Percentiles rank a stretch among this genome's conserved stretches.
phyloP scores from a whole-genome alignment of 805 yeast genomes.

The Candida yuanshanica region DNA sequence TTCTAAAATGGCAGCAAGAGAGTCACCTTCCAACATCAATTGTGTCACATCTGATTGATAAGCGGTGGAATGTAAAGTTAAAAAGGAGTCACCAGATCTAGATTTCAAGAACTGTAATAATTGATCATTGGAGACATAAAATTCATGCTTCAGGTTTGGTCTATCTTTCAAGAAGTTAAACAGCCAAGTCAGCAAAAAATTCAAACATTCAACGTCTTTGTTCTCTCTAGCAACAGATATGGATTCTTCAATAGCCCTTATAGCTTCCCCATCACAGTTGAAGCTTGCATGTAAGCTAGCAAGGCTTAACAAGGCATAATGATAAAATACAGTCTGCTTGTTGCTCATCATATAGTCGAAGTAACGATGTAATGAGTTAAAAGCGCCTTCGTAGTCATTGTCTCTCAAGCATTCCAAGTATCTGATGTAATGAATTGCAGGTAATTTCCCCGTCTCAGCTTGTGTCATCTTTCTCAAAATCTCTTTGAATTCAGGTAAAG shows the following conservation, averaged over 20 bases:
- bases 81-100: conserved; percentile 24
- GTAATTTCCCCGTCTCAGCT: conserved; percentile 36
- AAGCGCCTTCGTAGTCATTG: conserved; percentile 51
- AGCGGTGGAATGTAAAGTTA: conserved; percentile 44
- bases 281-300: conserved; percentile 70
- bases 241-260: conserved; percentile 80
- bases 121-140: conserved; percentile 57
- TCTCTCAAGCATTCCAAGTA: conserved; percentile 53
- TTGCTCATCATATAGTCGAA: conserved; percentile 77
- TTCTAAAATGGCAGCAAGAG: conserved; percentile 42
- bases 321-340: conserved; percentile 59
- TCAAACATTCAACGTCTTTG: conserved; percentile 46
- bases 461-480: conserved; percentile 43
- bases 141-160: conserved; percentile 49
- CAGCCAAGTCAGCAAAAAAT: conserved; percentile 26
- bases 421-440: conserved; percentile 48
- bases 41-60: conserved; percentile 61
- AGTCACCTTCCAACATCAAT: conserved; percentile 44
- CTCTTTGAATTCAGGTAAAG: conserved; percentile 38
- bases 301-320: conserved; percentile 67
- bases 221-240: conserved; percentile 83
- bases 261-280: conserved; percentile 53
- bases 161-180: conserved; percentile 48
- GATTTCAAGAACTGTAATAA: conserved; percentile 48
- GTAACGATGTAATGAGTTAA: conserved; percentile 52